Evolutionary conservation across 192 early-diverging fungal species (phyloP).

Genomic region (Coemansia sp.): DNA sequence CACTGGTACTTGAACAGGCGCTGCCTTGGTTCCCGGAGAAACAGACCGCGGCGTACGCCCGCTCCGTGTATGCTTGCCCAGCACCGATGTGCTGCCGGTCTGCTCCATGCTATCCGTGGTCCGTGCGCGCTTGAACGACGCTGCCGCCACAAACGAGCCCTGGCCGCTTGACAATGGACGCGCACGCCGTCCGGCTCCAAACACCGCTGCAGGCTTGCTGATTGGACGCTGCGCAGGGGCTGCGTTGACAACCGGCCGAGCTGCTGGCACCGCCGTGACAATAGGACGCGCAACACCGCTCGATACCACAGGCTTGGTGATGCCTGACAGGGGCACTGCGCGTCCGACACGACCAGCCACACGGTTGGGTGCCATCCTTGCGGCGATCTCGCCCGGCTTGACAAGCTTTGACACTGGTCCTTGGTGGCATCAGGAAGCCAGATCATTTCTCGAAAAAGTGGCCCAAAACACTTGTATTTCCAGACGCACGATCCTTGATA

Average conservation of each 20-base stretch:
- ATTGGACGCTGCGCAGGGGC: constrained; percentile 18
- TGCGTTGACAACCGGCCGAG: constrained; percentile 2
- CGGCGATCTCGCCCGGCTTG: constrained; percentile 30
- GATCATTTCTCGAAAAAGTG: too few species aligned
- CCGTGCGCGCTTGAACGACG: constrained; percentile 22
- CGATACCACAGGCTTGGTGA: constrained; percentile 11
- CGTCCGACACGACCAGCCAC: constrained; percentile 4
- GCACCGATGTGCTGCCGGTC: neutral
- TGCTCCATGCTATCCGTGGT: neutral
- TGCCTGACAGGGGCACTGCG: neutral
- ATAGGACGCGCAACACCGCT: neutral
- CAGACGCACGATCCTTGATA: too few species aligned
- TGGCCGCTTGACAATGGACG: neutral
- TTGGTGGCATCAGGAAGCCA: too few species aligned
- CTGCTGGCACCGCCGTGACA: neutral
- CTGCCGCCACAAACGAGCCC: neutral
- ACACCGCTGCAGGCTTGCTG: constrained; percentile 32
- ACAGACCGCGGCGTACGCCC: constrained; percentile 22
- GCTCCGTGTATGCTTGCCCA: constrained; percentile 51
- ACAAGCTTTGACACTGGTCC: constrained; percentile 11
- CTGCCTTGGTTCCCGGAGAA: neutral
- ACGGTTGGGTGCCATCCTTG: constrained; percentile 11
- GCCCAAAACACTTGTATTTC: too few species aligned
- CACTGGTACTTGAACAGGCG: neutral
- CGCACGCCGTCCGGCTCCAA: constrained; percentile 28